Percentiles rank a stretch among this genome's conserved stretches.
Evolutionary conservation across 192 early-diverging fungal species (phyloP).

Genomic region (Podila epicladia): DNA sequence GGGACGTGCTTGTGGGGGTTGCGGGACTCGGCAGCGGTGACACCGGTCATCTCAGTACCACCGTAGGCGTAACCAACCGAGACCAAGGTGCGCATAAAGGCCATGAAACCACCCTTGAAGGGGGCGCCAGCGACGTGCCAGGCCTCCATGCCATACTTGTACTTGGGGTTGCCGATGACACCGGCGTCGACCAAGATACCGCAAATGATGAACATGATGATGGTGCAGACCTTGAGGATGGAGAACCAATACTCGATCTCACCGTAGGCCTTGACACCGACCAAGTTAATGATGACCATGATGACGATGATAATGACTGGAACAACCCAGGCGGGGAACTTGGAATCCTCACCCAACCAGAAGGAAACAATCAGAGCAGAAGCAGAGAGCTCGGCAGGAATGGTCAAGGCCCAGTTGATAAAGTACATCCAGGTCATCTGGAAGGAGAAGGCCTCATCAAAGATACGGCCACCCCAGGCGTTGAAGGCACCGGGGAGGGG

Average conservation of each 20-base stretch:
- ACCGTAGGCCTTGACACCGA: constrained; percentile 72
- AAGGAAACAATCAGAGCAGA: constrained; percentile 79
- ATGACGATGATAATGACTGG: constrained; percentile 52
- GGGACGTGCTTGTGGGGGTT: constrained; percentile 73
- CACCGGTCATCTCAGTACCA: constrained; percentile 87
- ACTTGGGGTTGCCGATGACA: constrained; percentile 60
- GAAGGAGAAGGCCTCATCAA: constrained; percentile 77
- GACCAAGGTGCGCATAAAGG: constrained; percentile 71
- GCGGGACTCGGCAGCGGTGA: constrained; percentile 83
- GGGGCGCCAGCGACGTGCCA: constrained; percentile 68
- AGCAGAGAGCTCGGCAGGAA: constrained; percentile 75
- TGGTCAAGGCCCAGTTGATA: constrained; percentile 63
- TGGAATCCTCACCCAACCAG: constrained; percentile 14
- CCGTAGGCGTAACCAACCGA: constrained; percentile 81
- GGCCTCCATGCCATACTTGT: constrained; percentile 64
- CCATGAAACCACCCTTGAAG: constrained; percentile 65
- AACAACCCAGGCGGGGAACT: constrained; percentile 7
- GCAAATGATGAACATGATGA: constrained; percentile 81
- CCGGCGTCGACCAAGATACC: constrained; percentile 74
- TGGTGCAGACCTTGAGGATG: constrained; percentile 64
- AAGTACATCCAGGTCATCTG: constrained; percentile 68
- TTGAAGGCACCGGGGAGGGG: constrained; percentile 82
- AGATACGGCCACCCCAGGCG: constrained; percentile 73
- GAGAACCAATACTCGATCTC: constrained; percentile 79
- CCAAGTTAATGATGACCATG: constrained; percentile 67